Evolutionary conservation across 495 filamentous ascomycete species (phyloP), one percentile per base, ranked within the genome.

Genomic region (Penicillium parvum): DNA sequence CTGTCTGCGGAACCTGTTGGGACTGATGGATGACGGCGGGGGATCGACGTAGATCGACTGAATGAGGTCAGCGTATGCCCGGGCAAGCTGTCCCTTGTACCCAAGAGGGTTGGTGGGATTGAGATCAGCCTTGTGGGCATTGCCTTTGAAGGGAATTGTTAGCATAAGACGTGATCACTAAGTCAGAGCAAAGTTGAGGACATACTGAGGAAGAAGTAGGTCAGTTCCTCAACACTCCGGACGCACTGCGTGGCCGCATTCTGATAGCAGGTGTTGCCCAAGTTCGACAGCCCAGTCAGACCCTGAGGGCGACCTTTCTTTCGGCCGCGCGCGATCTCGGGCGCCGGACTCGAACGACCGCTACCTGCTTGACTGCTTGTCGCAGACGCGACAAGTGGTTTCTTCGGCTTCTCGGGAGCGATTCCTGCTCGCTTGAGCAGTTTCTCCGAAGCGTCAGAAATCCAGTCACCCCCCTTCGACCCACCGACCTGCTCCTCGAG

Each of bases 231-330:
- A 2, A 95, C 86, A 49, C 84, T 90, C 23, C 90, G 79, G 27
- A 98, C 74, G 58, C 92, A 97, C 60, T 98, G 92, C 37, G 96
- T 66, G 15, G 94, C 92, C 11, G 92, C 95, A 65, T 96, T 96
- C 88, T 96, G 96, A 63, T 97, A 98, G 66, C 92, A 98, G 0
- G 92, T 96, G 53, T 98, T 98, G 12, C 92, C 92, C 18, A 97
- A 66, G 55, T 98, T 98, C 40, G 77, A 81, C 32, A 98, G 66
- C 20, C 92, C 92, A 30, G 88, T 85, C 19, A 52, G 20, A 14
- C 52, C 52, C 27, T 52, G 18, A 7, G 30, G 20, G 12, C 76
- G 83, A 11, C 90, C 90, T 33, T 83, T 78, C 37, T 83, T 78
- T 35, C 86, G 73, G 38, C 88, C 86, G 39, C 86, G 71, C 25